These are phyloP conservation scores for Eucalyptus caleyi DNA, from an alignment of 345 rosid genomes.

Conservation along the genomic window DNA sequence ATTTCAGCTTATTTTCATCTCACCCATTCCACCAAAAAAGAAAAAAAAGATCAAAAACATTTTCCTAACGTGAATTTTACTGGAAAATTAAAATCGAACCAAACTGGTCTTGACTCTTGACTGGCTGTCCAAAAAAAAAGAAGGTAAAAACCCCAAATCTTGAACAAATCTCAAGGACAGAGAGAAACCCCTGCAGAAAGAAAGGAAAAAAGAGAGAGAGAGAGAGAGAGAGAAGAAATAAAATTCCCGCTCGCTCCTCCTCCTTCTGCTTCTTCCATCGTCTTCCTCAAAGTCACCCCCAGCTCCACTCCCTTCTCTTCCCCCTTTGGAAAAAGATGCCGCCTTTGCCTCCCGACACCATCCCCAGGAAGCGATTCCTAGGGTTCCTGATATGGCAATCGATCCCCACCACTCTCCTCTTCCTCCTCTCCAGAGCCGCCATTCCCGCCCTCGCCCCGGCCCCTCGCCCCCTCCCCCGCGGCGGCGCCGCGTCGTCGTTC, in stretches of 20 bases:
- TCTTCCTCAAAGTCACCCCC: neutral
- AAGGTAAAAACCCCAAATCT: neutral
- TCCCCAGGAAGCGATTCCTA: constrained; percentile 31
- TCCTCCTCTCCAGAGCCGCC: constrained; percentile 34
- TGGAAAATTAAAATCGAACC: neutral
- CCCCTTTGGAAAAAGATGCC: neutral
- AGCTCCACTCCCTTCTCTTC: neutral
- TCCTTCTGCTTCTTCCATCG: neutral
- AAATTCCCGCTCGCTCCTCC: neutral
- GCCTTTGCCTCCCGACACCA: constrained; percentile 12
- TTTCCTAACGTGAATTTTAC: neutral
- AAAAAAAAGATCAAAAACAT: neutral
- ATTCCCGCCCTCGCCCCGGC: constrained; percentile 3
- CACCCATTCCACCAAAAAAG: too few species aligned
- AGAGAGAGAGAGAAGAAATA: neutral
- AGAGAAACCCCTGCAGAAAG: neutral
- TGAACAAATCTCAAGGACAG: neutral
- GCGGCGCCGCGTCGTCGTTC: neutral
- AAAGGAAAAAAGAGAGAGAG: neutral
- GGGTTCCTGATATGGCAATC: constrained; percentile 79
- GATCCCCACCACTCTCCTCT: constrained; percentile 36
- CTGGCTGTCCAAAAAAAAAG: neutral
- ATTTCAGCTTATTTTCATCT: too few species aligned
- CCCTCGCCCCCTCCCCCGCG: neutral
- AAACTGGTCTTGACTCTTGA: neutral